Evolutionary conservation across 768 basidiomycete genomes (phyloP).

Genomic region (Leccinum disarticulatum): DNA sequence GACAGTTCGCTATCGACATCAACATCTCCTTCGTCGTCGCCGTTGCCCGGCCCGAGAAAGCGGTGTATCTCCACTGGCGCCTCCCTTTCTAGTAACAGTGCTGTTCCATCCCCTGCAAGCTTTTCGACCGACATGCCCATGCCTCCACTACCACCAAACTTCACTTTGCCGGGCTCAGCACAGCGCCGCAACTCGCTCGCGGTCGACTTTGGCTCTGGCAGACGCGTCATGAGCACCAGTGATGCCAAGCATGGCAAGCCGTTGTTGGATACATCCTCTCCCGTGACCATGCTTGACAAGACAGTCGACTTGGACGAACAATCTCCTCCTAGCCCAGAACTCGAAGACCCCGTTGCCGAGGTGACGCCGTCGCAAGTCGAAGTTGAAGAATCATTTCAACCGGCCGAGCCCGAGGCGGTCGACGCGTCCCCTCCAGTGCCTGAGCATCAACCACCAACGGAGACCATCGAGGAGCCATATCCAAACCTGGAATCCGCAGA

Average conservation of each 20-base stretch:
- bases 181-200: slow-evolving; percentile 34
- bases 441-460: slow-evolving; percentile 12
- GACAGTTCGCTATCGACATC: slow-evolving; percentile 17
- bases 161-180: neutral
- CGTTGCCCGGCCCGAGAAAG: slow-evolving; percentile 24
- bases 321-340: neutral
- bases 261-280: neutral
- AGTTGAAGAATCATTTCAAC: neutral
- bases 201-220: slow-evolving; percentile 21
- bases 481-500: neutral
- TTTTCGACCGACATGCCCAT: slow-evolving; percentile 23
- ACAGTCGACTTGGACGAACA: neutral
- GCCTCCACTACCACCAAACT: slow-evolving; percentile 24
- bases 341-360: neutral
- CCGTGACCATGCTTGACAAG: neutral
- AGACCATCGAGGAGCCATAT: neutral
- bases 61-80: slow-evolving; percentile 31
- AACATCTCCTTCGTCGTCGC: neutral
- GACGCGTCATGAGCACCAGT: slow-evolving; percentile 20
- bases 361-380: neutral
- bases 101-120: slow-evolving; percentile 1
- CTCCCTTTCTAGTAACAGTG: slow-evolving; percentile 12
- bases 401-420: neutral
- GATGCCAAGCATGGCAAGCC: slow-evolving; percentile 1
- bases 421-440: slow-evolving; percentile 6